Evolutionary conservation across 805 yeast genomes (phyloP), one percentile per base, ranked within the genome.

Genomic region (Candida namnaoensis): DNA sequence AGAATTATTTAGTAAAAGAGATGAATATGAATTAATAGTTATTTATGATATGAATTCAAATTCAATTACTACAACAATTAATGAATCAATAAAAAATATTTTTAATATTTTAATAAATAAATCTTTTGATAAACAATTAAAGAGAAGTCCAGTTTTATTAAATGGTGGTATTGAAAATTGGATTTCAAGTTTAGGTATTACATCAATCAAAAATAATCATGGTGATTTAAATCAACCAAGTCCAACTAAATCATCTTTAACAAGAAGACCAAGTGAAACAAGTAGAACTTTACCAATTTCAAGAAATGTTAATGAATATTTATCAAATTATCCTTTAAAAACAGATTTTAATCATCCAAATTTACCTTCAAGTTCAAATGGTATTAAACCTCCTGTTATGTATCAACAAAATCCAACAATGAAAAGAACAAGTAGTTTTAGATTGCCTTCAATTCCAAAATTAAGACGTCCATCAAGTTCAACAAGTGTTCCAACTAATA

Each of bases 21-120:
- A 68, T 42, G 49, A 54, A 11, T 88, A 72, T 54, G 86, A 82
- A 38, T 61, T 78, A 36, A 66, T 91, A 1, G 80, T 90, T 3
- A 49, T 85, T 2, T 79, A 87, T 38, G 49, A 48, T 28, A 27
- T 32, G 14, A 38, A 34, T 27, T 35, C 39, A 10, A 37, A 34
- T 5, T 15, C 37, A 11, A 11, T 7, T 6, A 42, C 42, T 19
- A 39, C 26, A 33, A 38, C 4, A 32, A 38, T 6, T 41, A 39
- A 1, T 25, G 40, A 36, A 13, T 36, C 39, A 3, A 34, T 50
- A 10, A 40, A 41, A 5, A 44, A 43, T 15, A 19, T 55, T 25
- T 49, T 47, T 34, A 23, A 53, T 49, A 35, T 43, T 47, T 46
- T 80, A 25, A 64, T 58, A 40, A 53, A 59, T 25, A 56, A 65